Base-by-base conservation (phyloP, 1,284 basidiomycete genomes). In the Ganoderma lingzhi region DNA sequence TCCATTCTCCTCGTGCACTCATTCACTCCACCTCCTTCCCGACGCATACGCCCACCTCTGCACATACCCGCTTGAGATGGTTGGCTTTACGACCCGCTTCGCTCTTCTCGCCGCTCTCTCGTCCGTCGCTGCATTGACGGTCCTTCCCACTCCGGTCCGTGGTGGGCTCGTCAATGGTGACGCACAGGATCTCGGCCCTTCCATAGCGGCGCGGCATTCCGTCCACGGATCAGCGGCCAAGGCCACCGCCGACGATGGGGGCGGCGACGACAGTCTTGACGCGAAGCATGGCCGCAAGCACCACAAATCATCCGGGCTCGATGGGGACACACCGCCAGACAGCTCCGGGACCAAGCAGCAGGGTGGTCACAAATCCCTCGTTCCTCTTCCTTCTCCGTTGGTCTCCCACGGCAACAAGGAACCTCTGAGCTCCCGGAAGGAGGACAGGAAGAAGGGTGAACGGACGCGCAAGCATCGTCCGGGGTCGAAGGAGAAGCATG, bases 11-110 rank as follows among this genome's bases (percentile, higher is more conserved):
- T 23, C n/a, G 28, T 41, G 15, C 42, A 37, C 37, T 37, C 9
- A 30, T 39, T 41, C 37, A 37, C n/a, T 15, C 53, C 10, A 67
- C 59, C 66, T 70, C 66, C 63, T 68, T 64, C 55, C 67, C 66
- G 17, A 37, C 68, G 39, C 66, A 66, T 62, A 55, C 68, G 62
- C 55, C 35, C 53, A 53, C 51, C 42, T 58, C 37, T 4, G 58
- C 17, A 44, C 23, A 17, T 6, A 58, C 35, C 55, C 69, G 1
- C 32, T 58, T 41, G 80, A 71, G 74, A 89, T 89, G 87, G 82
- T 87, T 76, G 80, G 80, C 66, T 78, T 87, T 64, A 79, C 81
- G 64, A 76, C 82, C 64, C 85, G 82, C 74, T 84, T 88, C 76
- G 76, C 85, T 63, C 68, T 86, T 67, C 82, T 88, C 70, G 82